A percentile compares a stretch with the other conserved stretches of the same genome.
phyloP scores from a whole-genome alignment of 306 rosid genomes.

The Acacia confusa region DNA sequence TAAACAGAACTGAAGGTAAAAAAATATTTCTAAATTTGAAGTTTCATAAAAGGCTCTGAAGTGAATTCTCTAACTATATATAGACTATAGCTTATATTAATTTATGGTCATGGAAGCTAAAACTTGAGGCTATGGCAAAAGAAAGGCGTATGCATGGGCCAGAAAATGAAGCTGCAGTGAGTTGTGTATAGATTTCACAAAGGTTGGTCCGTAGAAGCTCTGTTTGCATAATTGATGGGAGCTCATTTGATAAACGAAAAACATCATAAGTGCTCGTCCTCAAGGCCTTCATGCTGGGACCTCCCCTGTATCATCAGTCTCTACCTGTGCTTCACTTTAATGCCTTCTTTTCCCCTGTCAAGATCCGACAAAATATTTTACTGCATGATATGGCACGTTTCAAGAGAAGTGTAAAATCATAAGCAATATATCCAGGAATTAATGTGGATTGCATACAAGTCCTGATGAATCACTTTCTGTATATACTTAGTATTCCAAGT shows the following conservation, averaged over 20 bases:
- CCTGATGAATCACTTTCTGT: not conserved
- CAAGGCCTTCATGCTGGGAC: slow-evolving; percentile 4
- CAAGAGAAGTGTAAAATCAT: not conserved
- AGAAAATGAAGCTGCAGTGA: not conserved
- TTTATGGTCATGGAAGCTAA: not conserved
- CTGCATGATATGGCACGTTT: not conserved
- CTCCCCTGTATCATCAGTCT: not conserved
- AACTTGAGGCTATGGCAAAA: not conserved
- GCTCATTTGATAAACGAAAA: not conserved
- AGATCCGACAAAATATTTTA: not conserved
- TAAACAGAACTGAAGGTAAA: no score
- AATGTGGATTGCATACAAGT: not conserved
- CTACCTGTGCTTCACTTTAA: not conserved
- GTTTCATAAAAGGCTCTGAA: not conserved
- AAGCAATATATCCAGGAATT: not conserved
- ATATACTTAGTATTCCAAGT: not conserved
- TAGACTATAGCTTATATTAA: not conserved
- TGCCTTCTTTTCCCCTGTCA: slow-evolving; percentile 13
- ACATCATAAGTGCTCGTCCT: not conserved
- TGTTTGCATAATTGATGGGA: not conserved
- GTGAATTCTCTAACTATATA: not conserved
- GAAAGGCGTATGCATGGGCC: not conserved
- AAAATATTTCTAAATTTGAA: not conserved
- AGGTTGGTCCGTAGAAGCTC: not conserved
- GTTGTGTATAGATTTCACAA: not conserved